phyloP scores from a whole-genome alignment of 192 early-diverging fungal species.

The Cladochytrium replicatum region DNA sequence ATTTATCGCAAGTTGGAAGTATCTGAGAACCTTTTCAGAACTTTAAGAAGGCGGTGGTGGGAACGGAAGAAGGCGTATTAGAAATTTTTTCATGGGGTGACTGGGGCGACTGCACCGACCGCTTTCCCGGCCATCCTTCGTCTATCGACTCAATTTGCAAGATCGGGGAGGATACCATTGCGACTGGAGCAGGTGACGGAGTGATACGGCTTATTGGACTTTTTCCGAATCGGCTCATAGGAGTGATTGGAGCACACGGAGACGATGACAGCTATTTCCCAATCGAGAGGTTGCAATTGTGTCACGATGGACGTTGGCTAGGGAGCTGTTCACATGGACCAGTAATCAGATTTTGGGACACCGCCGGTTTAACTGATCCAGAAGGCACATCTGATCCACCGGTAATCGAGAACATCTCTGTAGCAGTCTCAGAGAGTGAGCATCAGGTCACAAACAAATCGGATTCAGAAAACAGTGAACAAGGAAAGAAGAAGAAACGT shows the following conservation, averaged over 20 bases:
- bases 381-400: no score
- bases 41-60: constrained; percentile 75
- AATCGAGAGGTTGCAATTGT: constrained; percentile 70
- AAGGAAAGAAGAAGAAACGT: no score
- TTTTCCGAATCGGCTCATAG: constrained; percentile 86
- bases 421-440: no score
- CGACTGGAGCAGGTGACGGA: constrained; percentile 90
- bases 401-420: no score
- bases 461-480: no score
- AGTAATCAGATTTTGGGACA: constrained; percentile 84
- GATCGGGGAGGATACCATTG: constrained; percentile 71
- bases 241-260: constrained; percentile 79
- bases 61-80: constrained; percentile 81
- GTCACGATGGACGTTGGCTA: constrained; percentile 62
- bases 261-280: constrained; percentile 64
- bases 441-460: no score
- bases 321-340: constrained; percentile 81
- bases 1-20: constrained; percentile 4
- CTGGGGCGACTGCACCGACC: constrained; percentile 90
- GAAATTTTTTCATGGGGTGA: constrained; percentile 81
- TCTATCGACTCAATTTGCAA: constrained; percentile 80
- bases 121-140: constrained; percentile 88
- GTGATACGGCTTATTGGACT: constrained; percentile 73
- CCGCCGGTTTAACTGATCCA: no score
- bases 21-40: constrained; percentile 40